Evolutionary conservation across 345 rosid species (phyloP).

Genomic region (Gossypium raimondii): DNA sequence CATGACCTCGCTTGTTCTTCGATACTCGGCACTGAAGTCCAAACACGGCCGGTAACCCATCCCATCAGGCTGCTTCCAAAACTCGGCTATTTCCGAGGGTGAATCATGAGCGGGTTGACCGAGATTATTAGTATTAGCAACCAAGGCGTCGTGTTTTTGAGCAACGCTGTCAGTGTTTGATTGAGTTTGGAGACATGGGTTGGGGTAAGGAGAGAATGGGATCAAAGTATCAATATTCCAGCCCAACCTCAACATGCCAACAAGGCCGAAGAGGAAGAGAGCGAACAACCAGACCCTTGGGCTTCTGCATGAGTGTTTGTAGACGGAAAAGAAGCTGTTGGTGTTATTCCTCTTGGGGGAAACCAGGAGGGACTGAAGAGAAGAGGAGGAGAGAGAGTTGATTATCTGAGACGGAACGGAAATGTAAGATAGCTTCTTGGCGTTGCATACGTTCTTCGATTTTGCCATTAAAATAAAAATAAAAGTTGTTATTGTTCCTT

Average conservation of each 20-base stretch:
- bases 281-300: slow-evolving; percentile 51
- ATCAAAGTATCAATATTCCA: slow-evolving; percentile 46
- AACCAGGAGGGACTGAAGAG: slow-evolving; percentile 53
- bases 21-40: slow-evolving; percentile 49
- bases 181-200: slow-evolving; percentile 44
- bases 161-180: slow-evolving; percentile 5
- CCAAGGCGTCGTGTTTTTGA: slow-evolving; percentile 8
- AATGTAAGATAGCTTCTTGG: slow-evolving; percentile 48
- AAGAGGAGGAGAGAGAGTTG: slow-evolving; percentile 51
- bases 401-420: slow-evolving; percentile 58
- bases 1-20: slow-evolving; percentile 39
- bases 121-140: not conserved
- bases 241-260: slow-evolving; percentile 44
- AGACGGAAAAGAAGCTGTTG: slow-evolving; percentile 22
- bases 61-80: slow-evolving; percentile 98
- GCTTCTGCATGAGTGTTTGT: slow-evolving; percentile 28
- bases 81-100: slow-evolving; percentile 33
- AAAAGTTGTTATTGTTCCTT: not conserved
- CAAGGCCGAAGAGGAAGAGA: slow-evolving; percentile 52
- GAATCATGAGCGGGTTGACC: not conserved
- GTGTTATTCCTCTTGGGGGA: slow-evolving; percentile 47
- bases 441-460: slow-evolving; percentile 25
- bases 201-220: slow-evolving; percentile 44
- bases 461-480: slow-evolving; percentile 32
- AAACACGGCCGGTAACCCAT: slow-evolving; percentile 81